These are phyloP conservation scores for Hypoxylon intermedium DNA, from an alignment of 495 filamentous ascomycete species.

Conservation along the genomic window DNA sequence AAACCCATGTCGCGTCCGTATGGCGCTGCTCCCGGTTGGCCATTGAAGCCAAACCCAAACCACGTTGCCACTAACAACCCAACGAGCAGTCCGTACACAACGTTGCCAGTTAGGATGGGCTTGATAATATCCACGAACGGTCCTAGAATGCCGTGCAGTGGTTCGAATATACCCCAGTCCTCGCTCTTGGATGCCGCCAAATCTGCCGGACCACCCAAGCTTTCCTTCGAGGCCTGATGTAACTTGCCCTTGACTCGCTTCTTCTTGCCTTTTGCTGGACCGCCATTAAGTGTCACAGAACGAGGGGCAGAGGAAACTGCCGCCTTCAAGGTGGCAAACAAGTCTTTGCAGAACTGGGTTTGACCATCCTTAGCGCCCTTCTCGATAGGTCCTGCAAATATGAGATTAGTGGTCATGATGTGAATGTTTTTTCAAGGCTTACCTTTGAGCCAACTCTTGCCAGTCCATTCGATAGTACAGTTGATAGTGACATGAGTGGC, in stretches of 20 bases:
- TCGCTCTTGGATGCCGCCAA: constrained; percentile 52
- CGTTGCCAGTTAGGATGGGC: constrained; percentile 74
- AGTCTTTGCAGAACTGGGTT: constrained; percentile 74
- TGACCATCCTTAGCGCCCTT: constrained; percentile 95
- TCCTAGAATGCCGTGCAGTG: constrained; percentile 70
- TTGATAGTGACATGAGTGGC: constrained; percentile 82
- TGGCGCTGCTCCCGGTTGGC: constrained; percentile 43
- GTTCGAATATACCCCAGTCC: constrained; percentile 84
- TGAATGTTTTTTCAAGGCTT: constrained; percentile 42
- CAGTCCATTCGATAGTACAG: constrained; percentile 92
- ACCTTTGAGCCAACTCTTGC: constrained; percentile 99
- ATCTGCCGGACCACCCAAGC: constrained; percentile 54
- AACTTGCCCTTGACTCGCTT: constrained; percentile 65
- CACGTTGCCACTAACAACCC: constrained; percentile 63
- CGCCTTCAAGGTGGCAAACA: constrained; percentile 74
- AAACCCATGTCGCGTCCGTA: constrained; percentile 47
- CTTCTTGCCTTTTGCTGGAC: constrained; percentile 57
- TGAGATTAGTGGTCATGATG: constrained; percentile 29
- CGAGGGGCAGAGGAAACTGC: constrained; percentile 72
- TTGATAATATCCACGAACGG: constrained; percentile 73
- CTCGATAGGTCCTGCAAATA: constrained; percentile 79
- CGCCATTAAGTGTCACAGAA: constrained; percentile 49
- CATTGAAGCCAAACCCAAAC: constrained; percentile 58
- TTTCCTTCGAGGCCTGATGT: constrained; percentile 48
- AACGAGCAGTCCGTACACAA: constrained; percentile 67